Conservation (phyloP, 495 filamentous ascomycete genomes). For the Monascus purpureus region DNA sequence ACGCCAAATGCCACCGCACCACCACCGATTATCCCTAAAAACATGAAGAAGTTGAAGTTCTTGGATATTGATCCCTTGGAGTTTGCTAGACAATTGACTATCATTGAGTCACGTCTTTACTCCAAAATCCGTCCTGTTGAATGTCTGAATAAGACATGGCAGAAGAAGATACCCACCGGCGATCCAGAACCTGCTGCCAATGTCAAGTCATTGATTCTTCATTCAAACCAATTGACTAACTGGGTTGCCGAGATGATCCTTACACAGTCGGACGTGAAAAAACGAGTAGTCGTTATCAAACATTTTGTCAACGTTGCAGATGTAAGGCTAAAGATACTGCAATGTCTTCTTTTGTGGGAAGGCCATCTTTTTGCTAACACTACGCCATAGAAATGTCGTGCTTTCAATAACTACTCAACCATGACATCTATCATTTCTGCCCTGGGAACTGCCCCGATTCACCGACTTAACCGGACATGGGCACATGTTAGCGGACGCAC, state of each 20-base stretch:
- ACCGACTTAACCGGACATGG: slow-evolving; percentile 91
- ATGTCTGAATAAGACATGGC: slow-evolving; percentile 96
- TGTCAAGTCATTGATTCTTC: slow-evolving; percentile 88
- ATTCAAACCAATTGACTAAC: slow-evolving; percentile 96
- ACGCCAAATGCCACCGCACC: slow-evolving; percentile 69
- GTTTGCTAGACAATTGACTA: slow-evolving; percentile 91
- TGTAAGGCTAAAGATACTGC: slow-evolving; percentile 31
- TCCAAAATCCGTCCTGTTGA: slow-evolving; percentile 91
- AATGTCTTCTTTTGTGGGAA: too few species aligned
- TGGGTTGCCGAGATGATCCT: slow-evolving; percentile 99
- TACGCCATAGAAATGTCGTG: slow-evolving; percentile 89
- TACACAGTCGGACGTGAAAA: slow-evolving; percentile 83
- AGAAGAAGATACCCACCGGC: slow-evolving; percentile 72
- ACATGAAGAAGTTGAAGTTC: slow-evolving; percentile 99
- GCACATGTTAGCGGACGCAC: slow-evolving; percentile 76
- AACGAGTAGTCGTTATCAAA: slow-evolving; percentile 93
- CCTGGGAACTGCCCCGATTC: slow-evolving; percentile 83
- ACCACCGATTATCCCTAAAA: slow-evolving; percentile 86
- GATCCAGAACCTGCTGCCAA: slow-evolving; percentile 87
- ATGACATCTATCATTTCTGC: slow-evolving; percentile 98
- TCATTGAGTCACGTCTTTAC: slow-evolving; percentile 90
- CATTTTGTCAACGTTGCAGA: slow-evolving; percentile 95
- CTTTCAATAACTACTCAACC: slow-evolving; percentile 92
- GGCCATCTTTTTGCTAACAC: too few species aligned
- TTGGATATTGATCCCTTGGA: slow-evolving; percentile 92